Base-by-base conservation (phyloP, 2,329 filamentous ascomycete species). In the Apiospora kogelbergensis region DNA sequence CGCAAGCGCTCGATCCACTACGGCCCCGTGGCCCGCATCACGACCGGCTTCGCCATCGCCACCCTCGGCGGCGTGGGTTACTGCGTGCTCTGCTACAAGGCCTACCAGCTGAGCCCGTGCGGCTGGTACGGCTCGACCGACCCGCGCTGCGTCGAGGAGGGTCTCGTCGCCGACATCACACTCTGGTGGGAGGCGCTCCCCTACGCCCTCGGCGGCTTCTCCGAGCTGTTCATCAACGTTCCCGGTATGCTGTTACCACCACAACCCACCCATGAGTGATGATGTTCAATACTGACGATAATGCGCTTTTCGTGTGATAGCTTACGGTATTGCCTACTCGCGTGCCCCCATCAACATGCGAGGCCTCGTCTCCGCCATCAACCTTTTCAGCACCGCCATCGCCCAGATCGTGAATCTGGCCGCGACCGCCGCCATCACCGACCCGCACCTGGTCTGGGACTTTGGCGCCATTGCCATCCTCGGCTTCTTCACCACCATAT, bases 101-200 rank as follows among this genome's bases (percentile, higher is more conserved):
- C 80, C 10, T 83, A 83, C 76, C 68, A 81, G 72, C 30, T 77
- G 70, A 82, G 78, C 6, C 81, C 81, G 11, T 83, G 81, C 73
- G 81, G 81, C 26, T 70, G 81, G 63, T 78, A 77, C 72, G 83
- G 81, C 46, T 81, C 81, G 9, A 77, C 69, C 2, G 68, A 67
- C 60, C 66, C 60, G 66, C 71, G 80, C 69, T 82, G 79, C 73
- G 57, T 30, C 1, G 68, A 79, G 26, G 80, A 78, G 40, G 73
- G 71, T 0, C 78, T 80, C 63, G 81, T 83, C 15, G 80, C 81
- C 0, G 73, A 76, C 65, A 84, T 88, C 67, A 85, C 82, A 44
- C 83, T 86, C 60, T 88, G 90, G 80, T 90, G 84, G 77, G 82
- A 90, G 73, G 85, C 84, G 1, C 79, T 89, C 6, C 81, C 83